Evolutionary conservation across 805 yeast genomes (phyloP).

Genomic region (Myxozyma mucilagina): DNA sequence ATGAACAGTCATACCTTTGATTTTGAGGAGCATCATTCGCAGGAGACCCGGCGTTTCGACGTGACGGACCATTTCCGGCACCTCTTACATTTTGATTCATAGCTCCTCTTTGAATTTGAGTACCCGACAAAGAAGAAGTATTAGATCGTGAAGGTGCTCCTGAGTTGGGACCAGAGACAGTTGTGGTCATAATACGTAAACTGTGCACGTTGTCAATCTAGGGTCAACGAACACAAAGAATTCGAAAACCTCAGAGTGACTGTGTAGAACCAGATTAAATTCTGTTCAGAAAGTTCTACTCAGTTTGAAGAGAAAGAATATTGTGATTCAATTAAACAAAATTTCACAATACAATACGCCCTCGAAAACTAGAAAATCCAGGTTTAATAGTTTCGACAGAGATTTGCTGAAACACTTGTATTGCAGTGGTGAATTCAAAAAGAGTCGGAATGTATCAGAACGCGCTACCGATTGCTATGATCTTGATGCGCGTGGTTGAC

Average conservation of each 20-base stretch:
- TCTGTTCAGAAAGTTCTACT: too few species aligned
- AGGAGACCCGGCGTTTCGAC: conserved; percentile 20
- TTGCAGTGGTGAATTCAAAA: too few species aligned
- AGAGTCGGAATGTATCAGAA: too few species aligned
- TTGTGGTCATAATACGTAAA: conserved; percentile 4
- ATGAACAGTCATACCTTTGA: conserved; percentile 2
- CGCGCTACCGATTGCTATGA: too few species aligned
- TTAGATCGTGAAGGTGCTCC: conserved; percentile 3
- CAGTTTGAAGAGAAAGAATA: too few species aligned
- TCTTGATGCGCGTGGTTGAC: too few species aligned
- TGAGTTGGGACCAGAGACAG: conserved; percentile 1
- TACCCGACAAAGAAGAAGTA: background rate
- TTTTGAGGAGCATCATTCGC: conserved; percentile 24
- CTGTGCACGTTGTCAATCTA: background rate
- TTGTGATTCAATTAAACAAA: too few species aligned
- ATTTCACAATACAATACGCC: too few species aligned
- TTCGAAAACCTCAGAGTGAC: background rate
- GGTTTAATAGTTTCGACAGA: too few species aligned
- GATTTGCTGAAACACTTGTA: too few species aligned
- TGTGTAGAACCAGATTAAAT: background rate
- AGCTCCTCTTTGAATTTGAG: conserved; percentile 6
- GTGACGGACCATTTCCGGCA: conserved; percentile 7
- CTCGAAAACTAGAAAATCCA: too few species aligned
- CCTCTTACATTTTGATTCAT: conserved; percentile 6
- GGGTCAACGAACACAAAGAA: background rate